A percentile compares a stretch with the other conserved stretches of the same genome.
Evolutionary conservation across 768 basidiomycete genomes (phyloP).

Genomic region (Clitopilus hobsonii): DNA sequence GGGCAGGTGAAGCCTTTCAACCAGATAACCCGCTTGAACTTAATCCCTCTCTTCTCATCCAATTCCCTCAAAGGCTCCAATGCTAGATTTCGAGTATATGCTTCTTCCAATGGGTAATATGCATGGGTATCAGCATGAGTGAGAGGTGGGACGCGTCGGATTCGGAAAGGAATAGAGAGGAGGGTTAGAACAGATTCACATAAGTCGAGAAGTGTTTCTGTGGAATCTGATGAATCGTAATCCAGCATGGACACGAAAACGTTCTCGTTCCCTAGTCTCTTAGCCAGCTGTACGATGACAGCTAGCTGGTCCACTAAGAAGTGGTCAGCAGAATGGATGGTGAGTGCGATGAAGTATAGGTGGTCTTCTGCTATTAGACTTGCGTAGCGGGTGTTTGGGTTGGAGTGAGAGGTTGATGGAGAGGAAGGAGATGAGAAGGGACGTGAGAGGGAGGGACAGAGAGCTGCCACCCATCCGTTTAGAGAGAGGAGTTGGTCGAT

Average conservation of each 20-base stretch:
- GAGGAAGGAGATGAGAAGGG: slow-evolving; percentile 60
- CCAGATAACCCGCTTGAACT: slow-evolving; percentile 92
- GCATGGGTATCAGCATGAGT: slow-evolving; percentile 81
- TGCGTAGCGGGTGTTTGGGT: slow-evolving; percentile 79
- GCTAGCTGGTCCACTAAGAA: slow-evolving; percentile 98
- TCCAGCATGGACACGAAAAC: slow-evolving; percentile 98
- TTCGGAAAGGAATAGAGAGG: slow-evolving; percentile 89
- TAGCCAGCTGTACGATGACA: slow-evolving; percentile 93
- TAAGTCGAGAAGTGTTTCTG: slow-evolving; percentile 88
- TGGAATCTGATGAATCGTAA: slow-evolving; percentile 93
- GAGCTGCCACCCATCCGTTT: slow-evolving; percentile 97
- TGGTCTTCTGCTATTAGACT: slow-evolving; percentile 81
- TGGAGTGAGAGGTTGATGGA: slow-evolving; percentile 79
- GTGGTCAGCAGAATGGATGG: slow-evolving; percentile 97
- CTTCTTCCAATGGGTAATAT: slow-evolving; percentile 96
- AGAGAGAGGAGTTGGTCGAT: slow-evolving; percentile 93
- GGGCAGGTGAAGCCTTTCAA: slow-evolving; percentile 99
- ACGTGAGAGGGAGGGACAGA: slow-evolving; percentile 89
- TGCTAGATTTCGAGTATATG: slow-evolving; percentile 88
- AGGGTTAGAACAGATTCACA: slow-evolving; percentile 94
- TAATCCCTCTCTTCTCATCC: slow-evolving; percentile 66
- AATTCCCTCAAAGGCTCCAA: slow-evolving; percentile 89
- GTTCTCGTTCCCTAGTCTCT: slow-evolving; percentile 82
- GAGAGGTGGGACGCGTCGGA: slow-evolving; percentile 90
- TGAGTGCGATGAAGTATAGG: slow-evolving; percentile 91